Base-by-base conservation (phyloP, 2,329 filamentous ascomycete genomes). In the Diatrype stigma region DNA sequence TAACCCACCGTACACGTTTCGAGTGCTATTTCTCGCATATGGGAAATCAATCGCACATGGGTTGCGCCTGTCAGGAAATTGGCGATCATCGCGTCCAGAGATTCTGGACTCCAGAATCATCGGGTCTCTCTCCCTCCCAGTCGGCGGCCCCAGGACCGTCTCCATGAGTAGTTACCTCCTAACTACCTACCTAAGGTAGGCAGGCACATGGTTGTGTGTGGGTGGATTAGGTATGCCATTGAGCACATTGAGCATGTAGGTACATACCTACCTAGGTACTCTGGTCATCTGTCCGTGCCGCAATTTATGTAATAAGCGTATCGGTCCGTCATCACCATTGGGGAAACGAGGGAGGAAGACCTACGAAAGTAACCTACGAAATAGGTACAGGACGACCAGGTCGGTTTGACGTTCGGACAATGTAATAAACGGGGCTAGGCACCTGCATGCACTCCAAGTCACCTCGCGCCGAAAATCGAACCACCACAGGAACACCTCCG, bases 361-460 rank as follows among this genome's bases (percentile, higher is more conserved):
- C n/a, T n/a, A n/a, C n/a, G n/a, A n/a, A n/a, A n/a, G n/a, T n/a
- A n/a, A n/a, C n/a, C n/a, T n/a, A n/a, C n/a, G n/a, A n/a, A n/a
- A n/a, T n/a, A n/a, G n/a, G n/a, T 30, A 30, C 10, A 10, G 26
- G 26, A 30, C 26, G 26, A 30, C 26, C 26, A 37, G 34, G 34
- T 4, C 12, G n/a, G n/a, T 6, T 37, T 37, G 34, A 37, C 16
- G 34, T 14, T 17, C 12, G 14, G 34, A 37, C 34, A 28, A 23
- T 17, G 22, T 16, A 14, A 22, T 23, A 23, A 19, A 23, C 12
- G 7, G 22, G 40, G 19, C 22, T 44, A 44, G 26, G 22, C 12
- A n/a, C n/a, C n/a, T n/a, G n/a, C 22, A 44, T 44, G 40, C 40
- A 44, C 40, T 28, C 40, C 40, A 44, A 44, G 14, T 44, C 40